Conservation (phyloP, 2,329 filamentous ascomycete species). For the Botrytis medusae region DNA sequence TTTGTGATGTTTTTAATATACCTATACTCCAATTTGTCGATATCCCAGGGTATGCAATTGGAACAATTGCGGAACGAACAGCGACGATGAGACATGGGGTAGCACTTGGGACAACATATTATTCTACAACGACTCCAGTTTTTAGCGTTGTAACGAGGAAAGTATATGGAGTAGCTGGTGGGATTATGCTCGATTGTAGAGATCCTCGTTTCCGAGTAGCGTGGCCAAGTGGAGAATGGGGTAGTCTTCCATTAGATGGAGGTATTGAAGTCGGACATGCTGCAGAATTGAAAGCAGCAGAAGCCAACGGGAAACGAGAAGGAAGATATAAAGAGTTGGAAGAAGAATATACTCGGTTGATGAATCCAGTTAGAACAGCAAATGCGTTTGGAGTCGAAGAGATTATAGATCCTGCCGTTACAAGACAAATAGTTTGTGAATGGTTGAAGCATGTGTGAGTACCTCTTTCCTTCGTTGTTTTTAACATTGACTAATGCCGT, state of each 20-base stretch:
- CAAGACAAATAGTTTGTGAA: conserved; percentile 53
- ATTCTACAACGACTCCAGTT: conserved; percentile 60
- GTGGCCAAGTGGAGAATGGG: conserved; percentile 65
- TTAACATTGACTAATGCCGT: neutral
- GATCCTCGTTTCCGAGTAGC: conserved; percentile 61
- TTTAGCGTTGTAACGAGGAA: conserved; percentile 63
- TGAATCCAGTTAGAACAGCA: conserved; percentile 64
- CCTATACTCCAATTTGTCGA: conserved; percentile 64
- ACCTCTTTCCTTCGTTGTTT: neutral
- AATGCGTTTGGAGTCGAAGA: conserved; percentile 64
- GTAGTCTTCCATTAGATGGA: conserved; percentile 60
- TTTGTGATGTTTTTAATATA: conserved; percentile 65
- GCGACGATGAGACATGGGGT: conserved; percentile 66
- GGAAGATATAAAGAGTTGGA: conserved; percentile 57
- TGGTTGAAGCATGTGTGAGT: conserved; percentile 55
- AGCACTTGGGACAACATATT: conserved; percentile 60
- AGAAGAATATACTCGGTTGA: conserved; percentile 58
- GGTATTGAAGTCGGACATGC: conserved; percentile 65
- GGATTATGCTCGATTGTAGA: conserved; percentile 62
- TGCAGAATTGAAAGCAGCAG: conserved; percentile 56
- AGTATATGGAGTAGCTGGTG: conserved; percentile 63
- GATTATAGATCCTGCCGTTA: conserved; percentile 62
- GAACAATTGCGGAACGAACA: conserved; percentile 60
- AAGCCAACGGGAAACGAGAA: conserved; percentile 50
- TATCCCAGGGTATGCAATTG: conserved; percentile 62